phyloP scores from a whole-genome alignment of 2,329 filamentous ascomycete species.

The Claviceps purpurea region DNA sequence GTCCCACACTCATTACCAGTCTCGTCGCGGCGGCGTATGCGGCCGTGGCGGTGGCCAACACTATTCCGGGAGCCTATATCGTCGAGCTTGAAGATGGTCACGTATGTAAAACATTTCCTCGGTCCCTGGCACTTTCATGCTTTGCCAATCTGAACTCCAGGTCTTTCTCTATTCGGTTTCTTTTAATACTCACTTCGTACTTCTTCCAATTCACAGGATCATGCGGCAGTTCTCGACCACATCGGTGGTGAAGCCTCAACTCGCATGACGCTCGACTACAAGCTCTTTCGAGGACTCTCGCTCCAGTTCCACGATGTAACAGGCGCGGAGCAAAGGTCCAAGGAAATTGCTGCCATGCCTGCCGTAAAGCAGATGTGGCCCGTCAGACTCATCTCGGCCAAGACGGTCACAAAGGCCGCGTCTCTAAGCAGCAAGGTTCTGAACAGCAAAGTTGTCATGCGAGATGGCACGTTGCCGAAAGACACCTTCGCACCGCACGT shows the following conservation, averaged over 20 bases:
- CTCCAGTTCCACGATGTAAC: conserved; percentile 35
- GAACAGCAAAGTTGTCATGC: conserved; percentile 1
- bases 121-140: neutral
- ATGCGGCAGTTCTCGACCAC: neutral
- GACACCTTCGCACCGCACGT: conserved; percentile 33
- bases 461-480: conserved; percentile 10
- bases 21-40: conserved; percentile 13
- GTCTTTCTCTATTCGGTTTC: neutral
- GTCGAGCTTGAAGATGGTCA: conserved; percentile 38
- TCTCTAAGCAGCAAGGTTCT: too few species aligned
- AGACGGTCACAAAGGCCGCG: conserved; percentile 29
- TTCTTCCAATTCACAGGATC: conserved; percentile 1
- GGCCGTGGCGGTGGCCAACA: conserved; percentile 15
- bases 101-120: conserved; percentile 17
- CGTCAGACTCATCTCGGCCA: conserved; percentile 24
- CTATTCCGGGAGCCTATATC: conserved; percentile 36
- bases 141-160: too few species aligned
- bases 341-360: conserved; percentile 26
- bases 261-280: conserved; percentile 34
- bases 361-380: conserved; percentile 38
- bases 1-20: conserved; percentile 6
- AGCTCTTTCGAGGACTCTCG: conserved; percentile 40
- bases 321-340: conserved; percentile 28
- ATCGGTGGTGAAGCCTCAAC: conserved; percentile 20
- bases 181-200: too few species aligned